A percentile compares a stretch with the other conserved stretches of the same genome.
phyloP scores from a whole-genome alignment of 192 early-diverging fungal genomes.

The Coemansia sp. region DNA sequence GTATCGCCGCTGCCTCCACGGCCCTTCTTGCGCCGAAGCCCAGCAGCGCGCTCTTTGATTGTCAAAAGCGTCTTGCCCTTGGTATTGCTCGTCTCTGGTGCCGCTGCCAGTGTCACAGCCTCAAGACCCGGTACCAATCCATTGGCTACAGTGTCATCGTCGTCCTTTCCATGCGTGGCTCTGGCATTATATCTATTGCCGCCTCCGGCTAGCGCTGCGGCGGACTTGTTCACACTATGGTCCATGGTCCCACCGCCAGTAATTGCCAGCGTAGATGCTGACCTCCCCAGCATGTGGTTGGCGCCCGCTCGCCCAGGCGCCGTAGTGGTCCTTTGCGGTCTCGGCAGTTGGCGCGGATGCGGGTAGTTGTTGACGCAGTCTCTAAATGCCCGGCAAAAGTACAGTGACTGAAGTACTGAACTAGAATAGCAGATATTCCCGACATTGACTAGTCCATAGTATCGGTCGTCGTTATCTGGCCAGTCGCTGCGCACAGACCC shows the following conservation, averaged over 20 bases:
- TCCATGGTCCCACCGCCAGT: not conserved
- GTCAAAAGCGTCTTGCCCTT: conserved; percentile 25
- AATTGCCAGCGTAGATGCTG: conserved; percentile 10
- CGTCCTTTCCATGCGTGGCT: not conserved
- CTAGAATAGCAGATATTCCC: conserved; percentile 80
- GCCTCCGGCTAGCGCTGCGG: not conserved
- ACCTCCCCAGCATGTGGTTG: conserved; percentile 10
- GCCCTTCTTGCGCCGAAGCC: conserved; percentile 44
- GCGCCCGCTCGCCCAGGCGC: conserved; percentile 8
- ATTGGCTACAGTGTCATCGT: not conserved
- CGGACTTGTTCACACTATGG: not conserved
- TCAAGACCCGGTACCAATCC: not conserved
- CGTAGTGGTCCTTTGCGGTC: conserved; percentile 4
- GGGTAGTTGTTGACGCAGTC: conserved; percentile 85
- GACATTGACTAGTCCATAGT: conserved; percentile 92
- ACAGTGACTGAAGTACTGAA: conserved; percentile 94
- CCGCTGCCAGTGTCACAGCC: conserved; percentile 10
- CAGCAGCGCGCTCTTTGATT: conserved; percentile 37
- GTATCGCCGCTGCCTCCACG: conserved; percentile 22
- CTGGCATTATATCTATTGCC: not conserved
- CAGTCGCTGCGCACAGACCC: conserved; percentile 34
- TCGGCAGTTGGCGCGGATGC: conserved; percentile 49
- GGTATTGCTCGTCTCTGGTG: not conserved
- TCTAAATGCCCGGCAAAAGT: conserved; percentile 93
- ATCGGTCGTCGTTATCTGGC: conserved; percentile 72